Base-by-base conservation (phyloP, 768 basidiomycete species). In the Coprinopsis strossmayeri region DNA sequence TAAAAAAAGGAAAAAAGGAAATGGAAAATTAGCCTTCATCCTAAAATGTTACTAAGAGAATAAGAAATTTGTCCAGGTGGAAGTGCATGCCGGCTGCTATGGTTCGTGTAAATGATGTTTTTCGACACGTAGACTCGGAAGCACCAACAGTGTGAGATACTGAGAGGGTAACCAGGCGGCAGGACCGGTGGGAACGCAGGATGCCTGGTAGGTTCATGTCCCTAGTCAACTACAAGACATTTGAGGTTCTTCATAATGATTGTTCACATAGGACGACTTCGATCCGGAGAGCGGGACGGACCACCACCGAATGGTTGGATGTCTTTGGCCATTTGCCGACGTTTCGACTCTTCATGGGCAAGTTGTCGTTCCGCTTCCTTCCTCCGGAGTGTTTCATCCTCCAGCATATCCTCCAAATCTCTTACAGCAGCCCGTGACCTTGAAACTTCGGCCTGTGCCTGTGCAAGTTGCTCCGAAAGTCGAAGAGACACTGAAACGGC, bases 401-500 rank as follows among this genome's bases (percentile, higher is more conserved):
- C 79, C 51, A 87, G 56, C 63, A 78, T 67, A 32, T 68, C 68
- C 59, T 88, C 82, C 18, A 76, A 65, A 24, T 70, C 67, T 58
- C 74, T 73, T 23, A 87, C 64, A 18, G 74, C 71, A 32, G 79
- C 70, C 55, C 76, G 74, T 25, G 76, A 69, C 46, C 78, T 69
- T 42, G 78, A 71, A 1, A 73, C 70, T 53, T 87, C 85, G 30
- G 77, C 68, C 53, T 85, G 78, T 7, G 77, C 79, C 51, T 80
- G 76, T 7, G 76, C 69, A n/a, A 90, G 71, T 57, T 87, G 81
- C 58, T 85, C 84, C 15, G 84, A 76, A 52, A 90, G 70, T 49
- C 78, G 71, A 46, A 81, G 64, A 2, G 83, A 83, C 24, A 79
- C 71, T 3, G 78, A 78, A 48, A 82, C 74, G 4, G 84, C 82